A percentile compares a stretch with the other conserved stretches of the same genome.
Conservation (phyloP, 2,329 filamentous ascomycete species). For the Keithomyces neogunnii region DNA sequence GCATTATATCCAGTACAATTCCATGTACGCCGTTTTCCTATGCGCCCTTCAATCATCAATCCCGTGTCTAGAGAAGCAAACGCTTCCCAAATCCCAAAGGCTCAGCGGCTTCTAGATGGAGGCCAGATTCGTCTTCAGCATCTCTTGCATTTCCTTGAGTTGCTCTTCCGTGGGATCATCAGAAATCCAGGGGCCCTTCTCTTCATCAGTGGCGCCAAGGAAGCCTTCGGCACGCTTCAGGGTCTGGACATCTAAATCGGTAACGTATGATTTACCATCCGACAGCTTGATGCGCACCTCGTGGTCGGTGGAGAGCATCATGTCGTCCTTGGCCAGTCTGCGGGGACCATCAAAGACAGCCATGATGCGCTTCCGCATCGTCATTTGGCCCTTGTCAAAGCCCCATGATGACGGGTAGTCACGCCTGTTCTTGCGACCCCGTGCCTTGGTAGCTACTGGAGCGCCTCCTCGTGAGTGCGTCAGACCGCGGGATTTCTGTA, state of each 20-base stretch:
- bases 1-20: neutral
- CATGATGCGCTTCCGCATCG: conserved; percentile 94
- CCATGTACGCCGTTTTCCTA: neutral
- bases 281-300: conserved; percentile 81
- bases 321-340: conserved; percentile 92
- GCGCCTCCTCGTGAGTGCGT: conserved; percentile 73
- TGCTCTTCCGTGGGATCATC: conserved; percentile 60
- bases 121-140: conserved; percentile 23
- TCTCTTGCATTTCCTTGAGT: conserved; percentile 50
- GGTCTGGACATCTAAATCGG: conserved; percentile 87
- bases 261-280: conserved; percentile 73
- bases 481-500: conserved; percentile 62
- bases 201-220: conserved; percentile 68
- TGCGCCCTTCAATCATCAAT: neutral
- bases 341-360: conserved; percentile 85
- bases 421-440: conserved; percentile 80
- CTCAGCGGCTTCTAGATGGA: conserved; percentile 6
- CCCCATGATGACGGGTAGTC: conserved; percentile 95
- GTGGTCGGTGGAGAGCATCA: conserved; percentile 94
- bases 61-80: neutral
- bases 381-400: conserved; percentile 87
- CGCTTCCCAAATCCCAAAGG: neutral
- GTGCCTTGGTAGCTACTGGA: conserved; percentile 44
- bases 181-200: conserved; percentile 77
- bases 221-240: conserved; percentile 82